Evolutionary conservation across 225 moss, liverwort and hornwort species (phyloP), one percentile per base, ranked within the genome.

Genomic region (Climacium dendroides): DNA sequence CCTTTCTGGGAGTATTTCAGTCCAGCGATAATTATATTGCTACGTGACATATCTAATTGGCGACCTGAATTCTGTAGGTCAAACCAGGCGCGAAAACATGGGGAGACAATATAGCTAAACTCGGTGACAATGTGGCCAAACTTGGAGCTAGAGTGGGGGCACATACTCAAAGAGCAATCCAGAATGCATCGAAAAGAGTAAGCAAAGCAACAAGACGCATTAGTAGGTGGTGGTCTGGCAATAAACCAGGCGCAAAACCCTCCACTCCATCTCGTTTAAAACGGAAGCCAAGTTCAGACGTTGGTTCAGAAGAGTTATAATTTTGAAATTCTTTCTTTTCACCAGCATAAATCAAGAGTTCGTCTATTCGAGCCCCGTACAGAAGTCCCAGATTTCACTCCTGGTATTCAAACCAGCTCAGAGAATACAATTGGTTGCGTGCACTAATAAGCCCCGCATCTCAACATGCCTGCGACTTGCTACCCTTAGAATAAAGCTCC

Each of bases 141-240:
- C 61, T 92, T 79, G 86, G 93, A 78, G 86, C 79, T 28, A 63
- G 77, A 80, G 77, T 83, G 47, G 87, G 89, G 48, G 58, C 43
- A 48, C 85, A 71, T n/a, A 84, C 91, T 39, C 80, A 81, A 41
- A 89, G 12, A 57, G 73, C 85, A 63, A 57, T 92, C 63, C 82
- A 86, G 57, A 81, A 25, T 81, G 73, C 86, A 29, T 87, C 83
- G 47, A 88, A 91, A 87, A 82, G 32, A 66, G 66, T 91, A 76
- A 85, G 89, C 35, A 87, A 70, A 87, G 87, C 84, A 73, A 85
- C 45, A 32, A 59, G 83, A 20, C 76, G 81, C 43, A 75, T 91
- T 47, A 83, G 84, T 19, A 81, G 75, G 16, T 92, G 94, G 94
- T 92, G 92, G 91, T 67, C 72, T 84, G 82, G 82, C 57, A 89